phyloP scores from a whole-genome alignment of 2,329 filamentous ascomycete species.

The Graphiopsis chlorocephala region DNA sequence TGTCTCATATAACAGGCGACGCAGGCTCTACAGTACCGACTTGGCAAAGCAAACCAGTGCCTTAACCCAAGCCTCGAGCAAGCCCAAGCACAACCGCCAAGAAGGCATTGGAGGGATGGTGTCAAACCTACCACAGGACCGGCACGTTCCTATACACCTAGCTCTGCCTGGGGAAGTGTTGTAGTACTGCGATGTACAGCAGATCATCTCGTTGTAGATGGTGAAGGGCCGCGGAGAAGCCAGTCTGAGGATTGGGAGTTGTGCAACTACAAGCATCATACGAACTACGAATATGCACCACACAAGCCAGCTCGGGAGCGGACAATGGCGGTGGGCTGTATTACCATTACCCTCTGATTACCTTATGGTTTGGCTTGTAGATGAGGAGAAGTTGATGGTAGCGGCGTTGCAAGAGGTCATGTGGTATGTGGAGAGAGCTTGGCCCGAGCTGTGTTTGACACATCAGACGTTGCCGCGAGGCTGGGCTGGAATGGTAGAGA shows the following conservation, averaged over 20 bases:
- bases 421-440: slow-evolving; percentile 11
- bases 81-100: slow-evolving; percentile 14
- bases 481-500: slow-evolving; percentile 8
- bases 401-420: slow-evolving; percentile 7
- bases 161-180: neutral
- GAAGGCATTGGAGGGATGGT: neutral
- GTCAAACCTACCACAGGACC: slow-evolving; percentile 13
- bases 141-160: slow-evolving; percentile 8
- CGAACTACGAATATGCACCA: neutral
- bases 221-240: slow-evolving; percentile 8
- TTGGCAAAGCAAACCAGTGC: neutral
- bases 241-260: neutral
- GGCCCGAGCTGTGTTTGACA: slow-evolving; percentile 14
- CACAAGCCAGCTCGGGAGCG: neutral
- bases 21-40: slow-evolving; percentile 2
- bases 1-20: neutral
- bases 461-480: slow-evolving; percentile 10
- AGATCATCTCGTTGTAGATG: neutral
- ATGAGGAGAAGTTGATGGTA: slow-evolving; percentile 7
- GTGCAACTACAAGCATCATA: neutral
- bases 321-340: slow-evolving; percentile 6
- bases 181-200: neutral
- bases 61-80: neutral
- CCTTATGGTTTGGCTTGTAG: slow-evolving; percentile 7
- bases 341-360: slow-evolving; percentile 15